phyloP scores from a whole-genome alignment of 73 alveolate genomes.

The Diophrys appendiculata region DNA sequence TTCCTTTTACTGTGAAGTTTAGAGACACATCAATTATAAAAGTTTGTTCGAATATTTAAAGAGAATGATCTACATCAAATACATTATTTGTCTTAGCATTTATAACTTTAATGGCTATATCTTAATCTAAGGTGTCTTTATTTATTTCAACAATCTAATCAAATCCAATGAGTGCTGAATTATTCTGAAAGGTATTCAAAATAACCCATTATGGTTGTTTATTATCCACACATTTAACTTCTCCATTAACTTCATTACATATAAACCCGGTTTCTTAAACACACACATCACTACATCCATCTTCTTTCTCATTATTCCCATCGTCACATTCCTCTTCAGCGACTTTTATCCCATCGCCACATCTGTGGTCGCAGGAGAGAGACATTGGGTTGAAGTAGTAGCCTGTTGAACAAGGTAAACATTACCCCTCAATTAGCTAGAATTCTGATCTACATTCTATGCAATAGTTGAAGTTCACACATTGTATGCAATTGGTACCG shows the following conservation, averaged over 20 bases:
- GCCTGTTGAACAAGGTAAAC: neutral
- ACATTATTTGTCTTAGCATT: neutral
- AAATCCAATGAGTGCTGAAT: neutral
- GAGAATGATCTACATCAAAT: neutral
- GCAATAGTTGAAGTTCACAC: neutral
- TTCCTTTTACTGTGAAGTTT: no score
- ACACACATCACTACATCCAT: neutral
- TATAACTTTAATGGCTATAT: no score
- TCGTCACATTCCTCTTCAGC: neutral
- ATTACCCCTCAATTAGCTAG: neutral
- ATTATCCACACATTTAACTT: neutral
- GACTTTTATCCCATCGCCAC: neutral
- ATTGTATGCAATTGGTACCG: no score
- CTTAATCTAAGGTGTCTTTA: no score
- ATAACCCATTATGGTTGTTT: neutral
- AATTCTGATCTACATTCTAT: neutral
- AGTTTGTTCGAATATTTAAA: no score
- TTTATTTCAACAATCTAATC: no score
- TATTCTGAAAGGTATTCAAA: neutral
- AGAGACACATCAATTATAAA: no score
- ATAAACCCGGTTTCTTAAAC: neutral
- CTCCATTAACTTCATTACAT: neutral
- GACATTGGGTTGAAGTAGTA: no score
- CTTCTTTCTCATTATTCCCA: neutral
- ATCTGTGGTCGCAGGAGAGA: neutral